These are phyloP conservation scores for Zasmidium cellare DNA, from an alignment of 2,329 filamentous ascomycete genomes.

Conservation along the genomic window DNA sequence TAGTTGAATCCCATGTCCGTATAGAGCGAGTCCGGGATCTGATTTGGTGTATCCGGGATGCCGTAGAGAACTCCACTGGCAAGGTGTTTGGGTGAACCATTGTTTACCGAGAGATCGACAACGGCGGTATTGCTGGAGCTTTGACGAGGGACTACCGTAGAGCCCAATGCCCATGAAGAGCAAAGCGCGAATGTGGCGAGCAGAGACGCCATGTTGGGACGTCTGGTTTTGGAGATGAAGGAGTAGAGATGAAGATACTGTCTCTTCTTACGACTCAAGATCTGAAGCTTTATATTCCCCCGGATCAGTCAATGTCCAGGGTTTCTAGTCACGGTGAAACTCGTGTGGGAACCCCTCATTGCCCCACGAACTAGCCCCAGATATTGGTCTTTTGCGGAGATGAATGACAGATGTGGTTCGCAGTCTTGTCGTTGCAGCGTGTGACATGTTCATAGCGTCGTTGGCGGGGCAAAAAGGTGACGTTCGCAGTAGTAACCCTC, in stretches of 20 bases:
- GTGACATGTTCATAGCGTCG: background rate
- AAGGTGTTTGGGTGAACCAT: slow-evolving; percentile 37
- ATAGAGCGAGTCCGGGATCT: slow-evolving; percentile 44
- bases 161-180: background rate
- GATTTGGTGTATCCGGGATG: slow-evolving; percentile 34
- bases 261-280: too few species aligned
- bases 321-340: background rate
- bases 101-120: slow-evolving; percentile 34
- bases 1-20: slow-evolving; percentile 44
- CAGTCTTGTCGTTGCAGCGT: too few species aligned
- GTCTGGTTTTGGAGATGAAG: background rate
- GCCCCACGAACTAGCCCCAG: background rate
- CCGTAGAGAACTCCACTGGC: slow-evolving; percentile 48
- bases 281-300: background rate
- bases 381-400: background rate
- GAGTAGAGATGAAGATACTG: too few species aligned
- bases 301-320: background rate
- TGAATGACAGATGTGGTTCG: too few species aligned
- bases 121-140: slow-evolving; percentile 21
- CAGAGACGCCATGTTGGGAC: background rate
- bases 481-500: background rate
- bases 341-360: background rate
- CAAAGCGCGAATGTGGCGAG: background rate
- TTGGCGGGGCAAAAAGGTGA: background rate
- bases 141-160: slow-evolving; percentile 15